Evolutionary conservation across 2,329 filamentous ascomycete genomes (phyloP).

Genomic region (Talaromyces sp.): DNA sequence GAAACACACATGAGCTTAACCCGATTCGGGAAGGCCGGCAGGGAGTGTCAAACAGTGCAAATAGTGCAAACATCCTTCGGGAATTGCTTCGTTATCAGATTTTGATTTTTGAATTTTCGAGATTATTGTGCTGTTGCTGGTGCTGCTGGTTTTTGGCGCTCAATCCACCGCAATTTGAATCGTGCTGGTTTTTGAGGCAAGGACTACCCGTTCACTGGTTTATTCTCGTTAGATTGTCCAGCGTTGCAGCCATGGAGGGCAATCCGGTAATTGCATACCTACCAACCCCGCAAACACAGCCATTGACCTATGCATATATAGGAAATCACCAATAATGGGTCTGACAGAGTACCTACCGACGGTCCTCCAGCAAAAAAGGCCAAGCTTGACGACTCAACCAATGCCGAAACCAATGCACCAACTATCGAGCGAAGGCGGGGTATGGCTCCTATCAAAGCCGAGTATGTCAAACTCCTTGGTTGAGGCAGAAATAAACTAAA

Average conservation of each 20-base stretch:
- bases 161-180: background rate
- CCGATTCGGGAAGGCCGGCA: background rate
- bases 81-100: background rate
- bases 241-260: background rate
- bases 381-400: slow-evolving; percentile 43
- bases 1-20: background rate
- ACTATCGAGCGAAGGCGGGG: slow-evolving; percentile 43
- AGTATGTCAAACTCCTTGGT: slow-evolving; percentile 44
- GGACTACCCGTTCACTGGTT: background rate
- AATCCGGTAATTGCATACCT: background rate
- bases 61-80: background rate
- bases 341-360: slow-evolving; percentile 22
- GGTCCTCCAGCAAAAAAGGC: slow-evolving; percentile 54
- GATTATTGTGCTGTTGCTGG: background rate
- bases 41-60: background rate
- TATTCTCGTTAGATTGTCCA: background rate
- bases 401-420: slow-evolving; percentile 17
- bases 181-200: background rate
- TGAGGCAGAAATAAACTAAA: background rate
- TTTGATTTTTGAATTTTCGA: background rate
- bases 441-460: slow-evolving; percentile 65
- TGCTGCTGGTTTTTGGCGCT: background rate
- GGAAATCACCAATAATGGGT: slow-evolving; percentile 13
- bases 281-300: background rate
- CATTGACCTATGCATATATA: slow-evolving; percentile 2